Evolutionary conservation across 1,139 yeast genomes (phyloP).

Genomic region (Pichia sorboxylosa): DNA sequence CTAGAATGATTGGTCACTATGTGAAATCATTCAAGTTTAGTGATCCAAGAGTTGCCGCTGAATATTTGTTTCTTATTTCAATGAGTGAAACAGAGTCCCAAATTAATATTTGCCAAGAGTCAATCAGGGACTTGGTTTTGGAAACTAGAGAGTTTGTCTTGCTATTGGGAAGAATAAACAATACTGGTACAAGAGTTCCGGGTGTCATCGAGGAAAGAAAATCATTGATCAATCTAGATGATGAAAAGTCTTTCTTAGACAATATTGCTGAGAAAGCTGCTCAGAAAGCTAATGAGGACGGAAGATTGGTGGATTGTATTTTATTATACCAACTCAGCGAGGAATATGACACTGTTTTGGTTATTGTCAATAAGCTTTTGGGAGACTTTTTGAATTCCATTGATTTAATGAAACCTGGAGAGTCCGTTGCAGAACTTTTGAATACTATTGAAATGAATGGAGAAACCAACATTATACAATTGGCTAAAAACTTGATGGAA

Average conservation of each 20-base stretch:
- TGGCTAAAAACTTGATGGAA: conserved; percentile 46
- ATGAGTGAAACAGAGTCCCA: conserved; percentile 37
- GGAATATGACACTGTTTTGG: conserved; percentile 77
- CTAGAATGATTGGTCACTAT: conserved; percentile 55
- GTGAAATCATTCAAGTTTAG: conserved; percentile 73
- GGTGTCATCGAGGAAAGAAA: conserved; percentile 80
- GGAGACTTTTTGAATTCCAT: conserved; percentile 71
- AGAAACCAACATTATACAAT: conserved; percentile 35
- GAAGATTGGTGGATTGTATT: conserved; percentile 78
- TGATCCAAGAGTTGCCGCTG: conserved; percentile 86
- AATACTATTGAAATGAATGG: conserved; percentile 24
- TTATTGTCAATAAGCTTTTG: conserved; percentile 61
- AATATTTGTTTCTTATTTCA: conserved; percentile 67
- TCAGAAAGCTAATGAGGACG: conserved; percentile 80
- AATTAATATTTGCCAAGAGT: conserved; percentile 57
- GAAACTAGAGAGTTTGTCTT: conserved; percentile 78
- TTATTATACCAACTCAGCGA: conserved; percentile 78
- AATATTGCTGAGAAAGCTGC: conserved; percentile 82
- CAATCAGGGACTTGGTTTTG: conserved; percentile 71
- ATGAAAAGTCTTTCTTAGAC: conserved; percentile 43
- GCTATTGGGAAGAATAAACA: conserved; percentile 67
- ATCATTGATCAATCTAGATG: conserved; percentile 47
- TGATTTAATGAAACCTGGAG: conserved; percentile 40
- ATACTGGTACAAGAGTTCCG: conserved; percentile 67
- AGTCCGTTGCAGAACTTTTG: conserved; percentile 33